Evolutionary conservation across 2,329 filamentous ascomycete genomes (phyloP), one percentile per base, ranked within the genome.

Genomic region (Xylariales sp.): DNA sequence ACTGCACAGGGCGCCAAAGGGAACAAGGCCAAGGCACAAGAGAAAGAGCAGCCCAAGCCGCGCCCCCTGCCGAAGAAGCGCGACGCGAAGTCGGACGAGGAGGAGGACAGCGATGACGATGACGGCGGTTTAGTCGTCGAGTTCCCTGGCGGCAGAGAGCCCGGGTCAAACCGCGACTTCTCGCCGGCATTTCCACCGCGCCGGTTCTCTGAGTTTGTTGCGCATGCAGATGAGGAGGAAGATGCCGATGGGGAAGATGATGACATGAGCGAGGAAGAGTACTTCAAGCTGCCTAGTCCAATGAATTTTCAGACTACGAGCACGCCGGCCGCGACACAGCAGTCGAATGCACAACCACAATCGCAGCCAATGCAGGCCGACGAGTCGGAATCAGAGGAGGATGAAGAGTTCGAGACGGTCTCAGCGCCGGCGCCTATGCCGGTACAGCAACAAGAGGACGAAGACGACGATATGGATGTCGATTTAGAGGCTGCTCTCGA

Each of bases 81-180:
- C 16, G 56, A 47, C 25, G 45, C 35, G 16, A 60, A 61, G 16
- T 60, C 53, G 14, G 63, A 60, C 4, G 57, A 68, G 4, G 69
- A 73, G 2, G 71, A 77, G 5, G 71, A 75, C 6, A 74, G 75
- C 4, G 71, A 73, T 14, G 69, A 73, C 10, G 75, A 79, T 31
- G 77, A 75, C 18, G 78, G 78, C 38, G 71, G 72, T 19, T 65
- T 82, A 24, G 70, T 73, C 19, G 68, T 83, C 42, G 80, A 83
- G 56, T 80, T 79, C 48, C 78, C 78, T 0, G 76, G 70, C 33
- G 74, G 68, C 22, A 69, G 68, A 16, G 60, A 62, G 10, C 18
- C 38, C 9, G 38, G 24, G 19, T 47, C 60, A 46, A 48, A 48
- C 29, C 54, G 62, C 14, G 66, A 71, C 53, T 74, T 74, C 54